Evolutionary conservation across 2,329 filamentous ascomycete genomes (phyloP), one percentile per base, ranked within the genome.

Genomic region (Cercospora brassicicola): DNA sequence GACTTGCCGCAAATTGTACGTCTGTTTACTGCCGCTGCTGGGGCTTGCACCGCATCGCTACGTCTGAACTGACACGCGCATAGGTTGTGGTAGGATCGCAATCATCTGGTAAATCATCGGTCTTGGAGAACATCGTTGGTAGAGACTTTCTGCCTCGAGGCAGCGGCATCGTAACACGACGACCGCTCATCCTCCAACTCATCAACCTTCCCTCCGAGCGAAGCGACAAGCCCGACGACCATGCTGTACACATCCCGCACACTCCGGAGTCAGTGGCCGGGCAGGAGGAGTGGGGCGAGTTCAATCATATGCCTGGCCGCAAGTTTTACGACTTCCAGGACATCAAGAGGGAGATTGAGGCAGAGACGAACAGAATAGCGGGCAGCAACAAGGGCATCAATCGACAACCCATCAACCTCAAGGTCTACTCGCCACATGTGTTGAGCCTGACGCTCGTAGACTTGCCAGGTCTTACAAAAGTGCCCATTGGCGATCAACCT

Each of bases 311-410:
- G 66, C 94, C 93, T 3, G 92, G 93, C 75, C 89, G 93, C 75
- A 90, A 89, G 75, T 96, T 96, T 82, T 92, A 90, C 73, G 92
- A 98, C 80, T 99, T 99, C 81, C 87, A 86, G 76, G 91, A 96
- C 79, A 94, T 99, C 75, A 95, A 96, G 82, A 89, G 92, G 77
- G 95, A 99, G 82, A 98, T 99, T 76, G 95, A 98, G 83, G 94
- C 92, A 71, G 95, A 99, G 83, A 99, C 96, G 20, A 89, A 93
- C 67, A 89, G 95, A 76, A 96, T 99, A 83, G 92, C 91, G 67
- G 95, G 95, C 76, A 96, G 88, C 83, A 99, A 99, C 84, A 98
- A 98, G 82, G 95, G 95, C 76, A 99, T 99, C 84, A 97, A 97
- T 81, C 87, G 95, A 71, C 92, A 96, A 79, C 93, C 95, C 68